These are phyloP conservation scores for Aspergillus bombycis DNA, from an alignment of 2,329 filamentous ascomycete genomes.

Conservation along the genomic window DNA sequence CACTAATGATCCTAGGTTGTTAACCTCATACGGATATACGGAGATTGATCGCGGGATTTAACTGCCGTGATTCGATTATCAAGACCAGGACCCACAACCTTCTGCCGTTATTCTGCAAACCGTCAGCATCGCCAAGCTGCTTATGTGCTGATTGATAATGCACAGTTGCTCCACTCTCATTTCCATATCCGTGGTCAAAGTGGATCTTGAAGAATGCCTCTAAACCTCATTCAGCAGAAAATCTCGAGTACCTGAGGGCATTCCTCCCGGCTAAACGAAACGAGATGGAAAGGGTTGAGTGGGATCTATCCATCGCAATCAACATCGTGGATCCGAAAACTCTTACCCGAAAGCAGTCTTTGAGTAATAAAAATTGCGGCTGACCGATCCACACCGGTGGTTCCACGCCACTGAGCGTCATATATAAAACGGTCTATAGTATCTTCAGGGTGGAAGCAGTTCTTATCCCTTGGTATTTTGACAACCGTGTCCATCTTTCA, in stretches of 20 bases:
- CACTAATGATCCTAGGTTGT: background rate
- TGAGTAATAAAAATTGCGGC: background rate
- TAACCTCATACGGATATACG: no score
- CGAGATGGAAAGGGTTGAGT: background rate
- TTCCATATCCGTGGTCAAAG: background rate
- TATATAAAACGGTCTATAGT: background rate
- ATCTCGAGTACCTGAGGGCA: background rate
- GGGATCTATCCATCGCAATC: background rate
- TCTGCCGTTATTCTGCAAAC: background rate
- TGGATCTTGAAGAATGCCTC: background rate
- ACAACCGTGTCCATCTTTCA: background rate
- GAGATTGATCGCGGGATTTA: background rate
- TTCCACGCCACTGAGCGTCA: background rate
- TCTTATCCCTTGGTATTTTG: background rate
- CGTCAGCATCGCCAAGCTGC: background rate
- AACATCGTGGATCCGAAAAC: background rate
- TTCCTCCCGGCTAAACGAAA: background rate
- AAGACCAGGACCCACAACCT: background rate
- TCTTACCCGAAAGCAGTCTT: background rate
- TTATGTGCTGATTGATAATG: slow-evolving; percentile 1
- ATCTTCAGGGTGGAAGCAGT: background rate
- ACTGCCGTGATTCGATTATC: background rate
- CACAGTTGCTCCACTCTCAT: background rate
- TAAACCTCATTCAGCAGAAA: background rate
- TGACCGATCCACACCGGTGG: background rate